These are phyloP conservation scores for Chlamydomonas sp. DNA, from an alignment of 139 green algal genomes.

Conservation along the genomic window DNA sequence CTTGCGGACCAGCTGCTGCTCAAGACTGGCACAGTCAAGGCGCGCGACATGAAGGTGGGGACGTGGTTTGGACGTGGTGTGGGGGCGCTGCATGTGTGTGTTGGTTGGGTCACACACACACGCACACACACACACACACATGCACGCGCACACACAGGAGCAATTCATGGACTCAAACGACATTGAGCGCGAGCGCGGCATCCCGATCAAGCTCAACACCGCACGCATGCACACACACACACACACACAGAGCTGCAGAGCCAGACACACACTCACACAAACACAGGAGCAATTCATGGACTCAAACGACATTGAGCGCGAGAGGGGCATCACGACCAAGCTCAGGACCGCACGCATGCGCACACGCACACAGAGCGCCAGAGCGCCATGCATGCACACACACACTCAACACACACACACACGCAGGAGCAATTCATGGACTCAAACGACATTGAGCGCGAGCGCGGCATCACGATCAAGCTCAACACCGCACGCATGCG, in stretches of 20 bases:
- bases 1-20: constrained; percentile 73
- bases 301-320: constrained; percentile 79
- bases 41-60: constrained; percentile 66
- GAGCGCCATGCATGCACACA: background rate
- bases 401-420: too few relatives aligned
- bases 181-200: constrained; percentile 83
- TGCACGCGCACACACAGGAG: constrained; percentile 32
- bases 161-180: constrained; percentile 90
- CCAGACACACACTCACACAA: constrained; percentile 7
- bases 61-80: background rate
- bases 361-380: constrained; percentile 3
- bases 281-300: constrained; percentile 84
- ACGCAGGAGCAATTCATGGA: constrained; percentile 94
- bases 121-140: constrained; percentile 5
- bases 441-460: constrained; percentile 79
- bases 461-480: constrained; percentile 93
- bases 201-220: constrained; percentile 94
- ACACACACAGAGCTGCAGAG: background rate
- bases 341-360: constrained; percentile 92
- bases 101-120: background rate
- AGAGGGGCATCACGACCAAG: constrained; percentile 93
- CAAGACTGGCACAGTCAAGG: constrained; percentile 71
- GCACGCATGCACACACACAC: constrained; percentile 73
- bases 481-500: constrained; percentile 92
- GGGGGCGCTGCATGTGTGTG: background rate